These are phyloP conservation scores for Ettlia oleoabundans DNA, from an alignment of 139 green algal genomes.

Conservation along the genomic window DNA sequence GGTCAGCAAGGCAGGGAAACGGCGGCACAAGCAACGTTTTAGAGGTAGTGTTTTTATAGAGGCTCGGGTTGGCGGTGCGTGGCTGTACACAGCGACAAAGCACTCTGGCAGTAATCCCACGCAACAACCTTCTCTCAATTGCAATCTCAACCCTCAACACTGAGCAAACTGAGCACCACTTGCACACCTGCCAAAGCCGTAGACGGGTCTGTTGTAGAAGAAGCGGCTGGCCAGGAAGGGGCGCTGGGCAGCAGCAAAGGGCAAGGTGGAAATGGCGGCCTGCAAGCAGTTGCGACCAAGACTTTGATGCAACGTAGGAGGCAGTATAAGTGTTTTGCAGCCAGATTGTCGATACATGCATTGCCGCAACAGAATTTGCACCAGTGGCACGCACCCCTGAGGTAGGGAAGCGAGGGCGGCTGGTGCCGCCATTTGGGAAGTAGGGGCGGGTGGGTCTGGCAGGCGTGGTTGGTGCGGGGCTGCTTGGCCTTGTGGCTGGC, in stretches of 20 bases:
- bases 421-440: constrained; percentile 1
- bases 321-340: too few relatives aligned
- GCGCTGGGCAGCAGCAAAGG: constrained; percentile 5
- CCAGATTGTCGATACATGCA: too few relatives aligned
- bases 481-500: background rate
- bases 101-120: background rate
- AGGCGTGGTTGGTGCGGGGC: background rate
- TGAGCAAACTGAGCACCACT: too few relatives aligned
- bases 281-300: background rate
- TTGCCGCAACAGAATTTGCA: background rate
- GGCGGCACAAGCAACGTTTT: background rate
- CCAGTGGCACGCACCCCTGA: background rate
- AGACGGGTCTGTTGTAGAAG: constrained; percentile 1
- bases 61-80: too few relatives aligned
- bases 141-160: too few relatives aligned
- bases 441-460: background rate
- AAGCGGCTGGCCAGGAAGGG: constrained; percentile 15
- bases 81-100: too few relatives aligned
- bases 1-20: too few relatives aligned
- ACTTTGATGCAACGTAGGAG: too few relatives aligned
- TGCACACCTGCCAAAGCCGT: constrained; percentile 13
- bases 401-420: background rate
- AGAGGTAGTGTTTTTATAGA: too few relatives aligned
- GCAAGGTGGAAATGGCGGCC: background rate
- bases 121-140: too few relatives aligned